Percentiles rank a stretch among this genome's conserved stretches.
Conservation (phyloP, 768 basidiomycete genomes). For the Harrya chromipes region DNA sequence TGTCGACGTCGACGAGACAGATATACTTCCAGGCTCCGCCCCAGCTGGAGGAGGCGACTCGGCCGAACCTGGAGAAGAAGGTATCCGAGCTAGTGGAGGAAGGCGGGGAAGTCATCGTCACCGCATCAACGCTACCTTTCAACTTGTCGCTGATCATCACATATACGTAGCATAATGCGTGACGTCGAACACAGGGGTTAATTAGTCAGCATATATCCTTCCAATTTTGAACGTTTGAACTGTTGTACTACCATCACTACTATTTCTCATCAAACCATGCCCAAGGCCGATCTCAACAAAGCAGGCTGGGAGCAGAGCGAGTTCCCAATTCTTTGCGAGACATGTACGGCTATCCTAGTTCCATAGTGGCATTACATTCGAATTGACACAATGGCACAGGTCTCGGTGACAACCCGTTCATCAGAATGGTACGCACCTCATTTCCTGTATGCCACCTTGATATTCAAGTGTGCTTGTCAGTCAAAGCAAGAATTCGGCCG, state of each 20-base stretch:
- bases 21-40: conserved; percentile 95
- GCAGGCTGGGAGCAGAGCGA: conserved; percentile 93
- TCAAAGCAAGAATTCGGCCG: conserved; percentile 96
- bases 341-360: conserved; percentile 52
- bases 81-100: conserved; percentile 75
- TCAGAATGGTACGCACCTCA: conserved; percentile 73
- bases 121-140: conserved; percentile 87
- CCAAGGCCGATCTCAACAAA: conserved; percentile 92
- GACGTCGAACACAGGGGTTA: conserved; percentile 7
- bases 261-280: conserved; percentile 40
- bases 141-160: conserved; percentile 65
- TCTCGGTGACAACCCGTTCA: conserved; percentile 87
- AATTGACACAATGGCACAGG: conserved; percentile 41
- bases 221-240: neutral
- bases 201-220: conserved; percentile 29
- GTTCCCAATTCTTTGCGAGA: conserved; percentile 92
- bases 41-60: conserved; percentile 82
- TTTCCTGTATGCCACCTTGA: neutral
- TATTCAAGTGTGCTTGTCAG: conserved; percentile 55
- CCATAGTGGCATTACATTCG: neutral
- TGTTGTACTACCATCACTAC: neutral
- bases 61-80: conserved; percentile 87
- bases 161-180: conserved; percentile 46
- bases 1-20: conserved; percentile 70
- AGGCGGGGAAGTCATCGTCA: conserved; percentile 82